phyloP scores from a whole-genome alignment of 805 yeast genomes.

The Kodamaea nitidulidarum region DNA sequence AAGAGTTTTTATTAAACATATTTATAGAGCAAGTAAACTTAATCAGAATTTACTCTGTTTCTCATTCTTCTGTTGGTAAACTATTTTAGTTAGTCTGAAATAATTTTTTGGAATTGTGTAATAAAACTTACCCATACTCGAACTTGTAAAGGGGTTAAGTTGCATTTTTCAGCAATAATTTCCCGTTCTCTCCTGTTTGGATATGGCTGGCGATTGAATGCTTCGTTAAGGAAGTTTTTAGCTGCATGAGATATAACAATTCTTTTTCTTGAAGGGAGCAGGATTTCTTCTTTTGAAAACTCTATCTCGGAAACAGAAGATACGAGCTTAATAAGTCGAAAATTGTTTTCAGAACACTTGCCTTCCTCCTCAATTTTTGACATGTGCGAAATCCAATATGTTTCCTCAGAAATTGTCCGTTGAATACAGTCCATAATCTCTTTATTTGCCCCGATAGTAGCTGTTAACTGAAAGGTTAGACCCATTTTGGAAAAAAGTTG shows the following conservation, averaged over 20 bases:
- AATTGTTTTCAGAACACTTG: background rate
- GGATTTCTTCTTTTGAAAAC: background rate
- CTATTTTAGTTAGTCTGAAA: constrained; percentile 14
- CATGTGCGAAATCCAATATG: background rate
- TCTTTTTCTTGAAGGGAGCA: background rate
- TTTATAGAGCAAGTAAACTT: background rate
- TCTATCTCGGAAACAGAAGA: background rate
- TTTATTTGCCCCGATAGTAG: background rate
- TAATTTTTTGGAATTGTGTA: no score
- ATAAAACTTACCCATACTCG: constrained; percentile 31
- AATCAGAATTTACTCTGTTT: constrained; percentile 11
- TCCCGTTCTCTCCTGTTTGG: constrained; percentile 27
- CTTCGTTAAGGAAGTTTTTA: constrained; percentile 13
- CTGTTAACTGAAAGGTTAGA: no score
- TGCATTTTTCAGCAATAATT: constrained; percentile 23
- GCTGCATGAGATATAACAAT: constrained; percentile 1
- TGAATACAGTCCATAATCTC: background rate
- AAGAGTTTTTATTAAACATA: no score
- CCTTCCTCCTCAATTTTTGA: background rate
- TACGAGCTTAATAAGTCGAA: background rate
- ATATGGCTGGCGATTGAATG: constrained; percentile 13
- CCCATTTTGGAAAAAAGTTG: no score
- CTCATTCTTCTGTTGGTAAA: constrained; percentile 30
- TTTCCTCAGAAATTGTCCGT: background rate
- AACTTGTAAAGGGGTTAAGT: constrained; percentile 22